Evolutionary conservation across 2,329 filamentous ascomycete species (phyloP).

Genomic region (Nothopassalora personata): DNA sequence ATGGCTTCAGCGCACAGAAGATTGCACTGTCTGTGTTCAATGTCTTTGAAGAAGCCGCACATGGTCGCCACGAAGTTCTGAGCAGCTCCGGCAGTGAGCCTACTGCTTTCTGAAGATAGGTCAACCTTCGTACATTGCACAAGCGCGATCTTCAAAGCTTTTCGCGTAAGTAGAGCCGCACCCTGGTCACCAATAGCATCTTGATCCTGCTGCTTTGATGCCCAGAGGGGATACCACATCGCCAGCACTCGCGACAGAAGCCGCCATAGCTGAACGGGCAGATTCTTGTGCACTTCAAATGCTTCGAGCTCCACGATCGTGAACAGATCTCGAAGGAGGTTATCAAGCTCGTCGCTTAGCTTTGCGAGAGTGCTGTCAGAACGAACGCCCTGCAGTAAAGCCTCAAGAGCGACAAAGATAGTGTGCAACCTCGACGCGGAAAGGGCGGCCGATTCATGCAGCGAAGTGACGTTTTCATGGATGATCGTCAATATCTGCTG

Average conservation of each 20-base stretch:
- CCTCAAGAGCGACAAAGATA: conserved; percentile 4
- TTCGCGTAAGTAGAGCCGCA: neutral
- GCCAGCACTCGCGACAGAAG: conserved; percentile 13
- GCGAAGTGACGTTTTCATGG: neutral
- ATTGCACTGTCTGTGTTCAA: neutral
- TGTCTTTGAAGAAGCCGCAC: conserved; percentile 8
- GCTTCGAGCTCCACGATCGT: neutral
- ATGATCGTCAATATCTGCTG: conserved; percentile 11
- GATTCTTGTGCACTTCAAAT: neutral
- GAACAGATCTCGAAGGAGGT: conserved; percentile 6
- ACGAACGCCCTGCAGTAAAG: conserved; percentile 9
- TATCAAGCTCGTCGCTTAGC: conserved; percentile 8
- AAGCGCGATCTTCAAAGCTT: conserved; percentile 10
- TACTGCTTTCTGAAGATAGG: neutral
- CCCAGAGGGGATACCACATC: conserved; percentile 21
- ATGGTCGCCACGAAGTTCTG: conserved; percentile 12
- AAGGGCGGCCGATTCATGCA: neutral
- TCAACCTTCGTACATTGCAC: neutral
- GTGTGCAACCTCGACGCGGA: neutral
- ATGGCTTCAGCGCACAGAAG: neutral
- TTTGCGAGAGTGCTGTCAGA: conserved; percentile 8
- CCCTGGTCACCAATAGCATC: neutral
- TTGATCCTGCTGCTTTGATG: conserved; percentile 4
- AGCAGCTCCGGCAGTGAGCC: conserved; percentile 1
- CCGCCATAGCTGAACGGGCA: conserved; percentile 16